phyloP scores from a whole-genome alignment of 768 basidiomycete genomes.

The Lyophyllum semitale region DNA sequence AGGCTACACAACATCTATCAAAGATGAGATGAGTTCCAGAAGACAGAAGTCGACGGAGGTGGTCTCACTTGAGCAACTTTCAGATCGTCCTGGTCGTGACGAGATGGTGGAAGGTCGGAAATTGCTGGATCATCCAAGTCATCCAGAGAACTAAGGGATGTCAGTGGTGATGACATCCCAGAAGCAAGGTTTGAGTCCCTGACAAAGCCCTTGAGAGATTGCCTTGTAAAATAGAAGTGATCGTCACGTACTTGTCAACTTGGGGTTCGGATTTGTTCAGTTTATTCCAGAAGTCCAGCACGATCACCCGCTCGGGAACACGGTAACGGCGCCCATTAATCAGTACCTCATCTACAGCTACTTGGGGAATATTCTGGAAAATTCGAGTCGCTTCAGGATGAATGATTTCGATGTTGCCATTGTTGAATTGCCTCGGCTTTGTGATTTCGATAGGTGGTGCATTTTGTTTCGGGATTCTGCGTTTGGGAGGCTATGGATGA shows the following conservation, averaged over 20 bases:
- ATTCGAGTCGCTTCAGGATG: constrained; percentile 59
- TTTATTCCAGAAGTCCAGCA: constrained; percentile 95
- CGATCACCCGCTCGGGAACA: constrained; percentile 88
- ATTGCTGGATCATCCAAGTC: constrained; percentile 49
- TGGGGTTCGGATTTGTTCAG: constrained; percentile 48
- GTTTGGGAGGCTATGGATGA: constrained; percentile 67
- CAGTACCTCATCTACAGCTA: constrained; percentile 77
- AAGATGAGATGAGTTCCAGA: neutral
- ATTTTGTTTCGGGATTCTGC: constrained; percentile 75
- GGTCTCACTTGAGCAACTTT: constrained; percentile 55
- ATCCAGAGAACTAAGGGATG: constrained; percentile 73
- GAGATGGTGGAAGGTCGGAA: constrained; percentile 24
- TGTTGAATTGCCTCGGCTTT: constrained; percentile 77
- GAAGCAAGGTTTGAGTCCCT: constrained; percentile 46
- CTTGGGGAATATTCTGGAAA: constrained; percentile 38
- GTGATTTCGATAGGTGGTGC: constrained; percentile 71
- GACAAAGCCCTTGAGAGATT: neutral
- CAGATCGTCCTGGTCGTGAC: constrained; percentile 49
- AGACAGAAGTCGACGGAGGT: neutral
- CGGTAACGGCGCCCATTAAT: constrained; percentile 90
- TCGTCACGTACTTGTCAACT: constrained; percentile 39
- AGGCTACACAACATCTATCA: constrained; percentile 43
- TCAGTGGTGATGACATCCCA: constrained; percentile 68
- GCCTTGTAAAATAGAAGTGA: neutral
- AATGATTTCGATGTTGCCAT: constrained; percentile 89